phyloP scores from a whole-genome alignment of 352 stramenopile genomes.

The Globisporangium solare region DNA sequence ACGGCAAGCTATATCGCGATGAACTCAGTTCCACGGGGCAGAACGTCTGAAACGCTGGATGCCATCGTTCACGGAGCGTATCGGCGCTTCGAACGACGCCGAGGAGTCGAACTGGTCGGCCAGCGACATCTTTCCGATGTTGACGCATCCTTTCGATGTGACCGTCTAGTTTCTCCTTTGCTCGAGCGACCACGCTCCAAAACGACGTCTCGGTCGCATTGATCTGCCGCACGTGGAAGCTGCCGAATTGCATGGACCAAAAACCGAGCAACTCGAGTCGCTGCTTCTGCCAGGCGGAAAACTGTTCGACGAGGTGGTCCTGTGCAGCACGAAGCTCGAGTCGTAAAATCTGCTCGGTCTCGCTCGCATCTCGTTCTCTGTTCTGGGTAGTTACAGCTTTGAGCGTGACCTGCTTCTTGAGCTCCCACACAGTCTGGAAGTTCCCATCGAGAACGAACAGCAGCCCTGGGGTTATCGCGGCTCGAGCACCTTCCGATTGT shows the following conservation, averaged over 20 bases:
- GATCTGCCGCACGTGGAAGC: slow-evolving; percentile 43
- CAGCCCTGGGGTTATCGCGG: slow-evolving; percentile 34
- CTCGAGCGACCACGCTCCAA: slow-evolving; percentile 35
- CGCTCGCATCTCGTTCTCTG: not conserved
- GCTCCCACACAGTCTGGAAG: slow-evolving; percentile 26
- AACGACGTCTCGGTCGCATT: slow-evolving; percentile 31
- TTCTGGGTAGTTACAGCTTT: not conserved
- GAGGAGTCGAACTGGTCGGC: slow-evolving; percentile 15
- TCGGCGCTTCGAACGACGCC: slow-evolving; percentile 27
- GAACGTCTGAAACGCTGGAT: slow-evolving; percentile 40
- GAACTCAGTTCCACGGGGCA: slow-evolving; percentile 55
- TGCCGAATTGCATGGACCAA: slow-evolving; percentile 44
- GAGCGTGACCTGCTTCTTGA: not conserved
- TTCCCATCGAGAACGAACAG: slow-evolving; percentile 45
- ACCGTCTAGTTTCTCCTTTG: slow-evolving; percentile 21
- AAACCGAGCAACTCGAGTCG: slow-evolving; percentile 40
- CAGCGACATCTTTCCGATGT: slow-evolving; percentile 25
- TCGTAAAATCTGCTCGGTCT: not conserved
- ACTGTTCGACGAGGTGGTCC: slow-evolving; percentile 19
- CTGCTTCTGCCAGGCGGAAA: slow-evolving; percentile 36
- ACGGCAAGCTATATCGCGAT: slow-evolving; percentile 28
- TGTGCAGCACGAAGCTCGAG: slow-evolving; percentile 9
- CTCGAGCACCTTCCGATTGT: slow-evolving; percentile 11
- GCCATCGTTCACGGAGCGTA: slow-evolving; percentile 21
- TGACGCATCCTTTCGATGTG: slow-evolving; percentile 13